phyloP scores from a whole-genome alignment of 768 basidiomycete genomes.

The Boletus barrowsii region DNA sequence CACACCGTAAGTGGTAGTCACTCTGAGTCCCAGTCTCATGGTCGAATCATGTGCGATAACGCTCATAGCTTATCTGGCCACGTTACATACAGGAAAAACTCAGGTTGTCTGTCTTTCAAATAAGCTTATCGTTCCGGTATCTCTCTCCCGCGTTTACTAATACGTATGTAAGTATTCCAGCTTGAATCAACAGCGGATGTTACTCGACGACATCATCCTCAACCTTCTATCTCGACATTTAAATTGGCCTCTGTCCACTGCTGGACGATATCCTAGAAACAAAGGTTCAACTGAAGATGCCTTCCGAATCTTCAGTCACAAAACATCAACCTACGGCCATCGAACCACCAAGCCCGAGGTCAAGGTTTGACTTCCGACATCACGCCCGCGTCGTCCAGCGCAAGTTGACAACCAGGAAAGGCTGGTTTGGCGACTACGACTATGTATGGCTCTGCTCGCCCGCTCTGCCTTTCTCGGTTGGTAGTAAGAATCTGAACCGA shows the following conservation, averaged over 20 bases:
- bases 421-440: conserved; percentile 86
- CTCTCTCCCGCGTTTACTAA: neutral
- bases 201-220: neutral
- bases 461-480: conserved; percentile 53
- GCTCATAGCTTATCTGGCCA: neutral
- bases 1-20: no score
- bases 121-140: neutral
- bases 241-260: no score
- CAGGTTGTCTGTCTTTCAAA: no score
- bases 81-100: neutral
- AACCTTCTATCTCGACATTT: neutral
- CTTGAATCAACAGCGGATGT: no score
- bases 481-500: conserved; percentile 23
- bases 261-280: neutral
- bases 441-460: conserved; percentile 75
- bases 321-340: conserved; percentile 17
- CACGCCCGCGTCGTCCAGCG: conserved; percentile 15
- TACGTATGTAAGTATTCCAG: no score
- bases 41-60: neutral
- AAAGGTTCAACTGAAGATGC: conserved; percentile 7
- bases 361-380: conserved; percentile 4
- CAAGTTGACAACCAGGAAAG: conserved; percentile 51
- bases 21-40: no score
- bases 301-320: conserved; percentile 10
- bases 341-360: conserved; percentile 8